Evolutionary conservation across 1,139 yeast genomes (phyloP).

Genomic region (Saccharomycopsis crataegensis): DNA sequence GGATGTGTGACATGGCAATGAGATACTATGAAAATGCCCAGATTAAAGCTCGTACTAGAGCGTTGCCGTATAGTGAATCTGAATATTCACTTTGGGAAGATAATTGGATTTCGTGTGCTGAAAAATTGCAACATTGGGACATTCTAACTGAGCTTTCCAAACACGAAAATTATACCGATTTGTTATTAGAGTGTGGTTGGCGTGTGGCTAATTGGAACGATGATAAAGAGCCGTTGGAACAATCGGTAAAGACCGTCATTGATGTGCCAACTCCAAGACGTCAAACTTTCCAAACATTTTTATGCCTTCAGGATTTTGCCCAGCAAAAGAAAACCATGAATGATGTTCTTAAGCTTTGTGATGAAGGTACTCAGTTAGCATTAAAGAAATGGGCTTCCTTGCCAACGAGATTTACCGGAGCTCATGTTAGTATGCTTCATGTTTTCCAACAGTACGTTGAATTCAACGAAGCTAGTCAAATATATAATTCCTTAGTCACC

Average conservation of each 20-base stretch:
- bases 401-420: conserved; percentile 71
- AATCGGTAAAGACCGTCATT: conserved; percentile 92
- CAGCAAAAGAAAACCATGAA: conserved; percentile 78
- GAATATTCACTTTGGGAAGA: conserved; percentile 98
- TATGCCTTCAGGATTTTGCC: conserved; percentile 88
- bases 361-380: conserved; percentile 93
- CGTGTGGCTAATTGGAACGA: conserved; percentile 98
- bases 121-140: conserved; percentile 97
- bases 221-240: conserved; percentile 91
- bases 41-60: conserved; percentile 93
- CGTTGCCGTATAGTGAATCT: conserved; percentile 88
- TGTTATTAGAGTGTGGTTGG: conserved; percentile 97
- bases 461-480: conserved; percentile 95
- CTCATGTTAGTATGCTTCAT: conserved; percentile 86
- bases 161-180: conserved; percentile 95
- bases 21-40: conserved; percentile 95
- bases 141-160: conserved; percentile 92
- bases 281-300: conserved; percentile 90
- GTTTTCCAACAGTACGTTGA: conserved; percentile 97
- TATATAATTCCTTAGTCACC: conserved; percentile 79
- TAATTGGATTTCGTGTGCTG: conserved; percentile 97
- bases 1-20: conserved; percentile 91
- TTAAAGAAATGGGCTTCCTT: conserved; percentile 89
- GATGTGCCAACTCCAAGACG: conserved; percentile 98
- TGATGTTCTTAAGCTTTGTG: conserved; percentile 80